Conservation (phyloP, 805 yeast species). For the Spathaspora boniae region DNA sequence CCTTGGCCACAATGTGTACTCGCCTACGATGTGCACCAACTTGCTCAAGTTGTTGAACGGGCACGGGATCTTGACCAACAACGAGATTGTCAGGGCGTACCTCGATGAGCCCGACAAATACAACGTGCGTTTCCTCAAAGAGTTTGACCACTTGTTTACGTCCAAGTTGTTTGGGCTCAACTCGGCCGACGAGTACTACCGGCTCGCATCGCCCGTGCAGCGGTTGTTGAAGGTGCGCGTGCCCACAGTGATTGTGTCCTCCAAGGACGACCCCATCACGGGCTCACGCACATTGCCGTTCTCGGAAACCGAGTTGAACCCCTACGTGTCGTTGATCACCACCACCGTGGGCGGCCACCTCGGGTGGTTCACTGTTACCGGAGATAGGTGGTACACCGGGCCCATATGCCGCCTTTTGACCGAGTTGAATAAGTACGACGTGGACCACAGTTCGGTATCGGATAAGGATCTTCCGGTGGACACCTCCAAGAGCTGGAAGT, state of each 20-base stretch:
- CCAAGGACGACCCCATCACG: conserved; percentile 68
- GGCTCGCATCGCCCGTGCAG: conserved; percentile 60
- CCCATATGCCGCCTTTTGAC: conserved; percentile 34
- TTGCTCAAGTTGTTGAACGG: conserved; percentile 28
- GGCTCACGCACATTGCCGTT: conserved; percentile 51
- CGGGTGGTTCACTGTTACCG: conserved; percentile 41
- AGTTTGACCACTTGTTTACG: conserved; percentile 63
- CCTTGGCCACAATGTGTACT: conserved; percentile 37
- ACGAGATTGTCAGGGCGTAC: conserved; percentile 23
- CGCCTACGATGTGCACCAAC: conserved; percentile 42
- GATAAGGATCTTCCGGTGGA: conserved; percentile 24
- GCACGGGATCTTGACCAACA: conserved; percentile 25
- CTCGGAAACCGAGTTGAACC: conserved; percentile 49
- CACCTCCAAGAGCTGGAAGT: conserved; percentile 25
- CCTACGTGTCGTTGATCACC: conserved; percentile 53
- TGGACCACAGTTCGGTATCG: conserved; percentile 12
- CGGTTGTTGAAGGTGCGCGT: conserved; percentile 54
- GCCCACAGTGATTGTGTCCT: conserved; percentile 58
- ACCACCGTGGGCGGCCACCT: conserved; percentile 74
- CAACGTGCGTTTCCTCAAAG: conserved; percentile 38
- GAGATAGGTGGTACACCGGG: conserved; percentile 37
- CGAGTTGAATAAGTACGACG: conserved; percentile 27
- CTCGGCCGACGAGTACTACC: conserved; percentile 58
- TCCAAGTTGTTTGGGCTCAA: conserved; percentile 61
- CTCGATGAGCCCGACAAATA: conserved; percentile 27